Base-by-base conservation (phyloP, 1,284 basidiomycete species). In the Termitomyces sp. region DNA sequence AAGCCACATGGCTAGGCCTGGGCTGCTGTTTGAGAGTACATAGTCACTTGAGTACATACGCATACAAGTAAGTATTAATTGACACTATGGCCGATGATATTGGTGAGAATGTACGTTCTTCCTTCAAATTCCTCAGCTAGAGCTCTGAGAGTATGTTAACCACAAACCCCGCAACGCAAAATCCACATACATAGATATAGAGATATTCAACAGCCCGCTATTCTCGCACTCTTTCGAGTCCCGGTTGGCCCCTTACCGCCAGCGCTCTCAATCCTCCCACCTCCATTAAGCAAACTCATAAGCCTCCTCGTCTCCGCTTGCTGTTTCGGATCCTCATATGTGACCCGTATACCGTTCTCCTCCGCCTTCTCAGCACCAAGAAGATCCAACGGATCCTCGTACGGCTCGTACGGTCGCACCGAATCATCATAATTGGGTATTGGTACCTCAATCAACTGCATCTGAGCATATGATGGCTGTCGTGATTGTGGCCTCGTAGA, bases 271-370 rank as follows among this genome's bases (percentile, higher is more conserved):
- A 45, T 48, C 31, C 42, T 57, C 24, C 55, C 49, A 43, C 52
- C 60, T 53, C 43, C 55, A 41, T 68, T 71, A 34, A 75, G 55
- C 55, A 75, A 49, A 43, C 61, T 68, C 68, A 75, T 69, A 50
- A 76, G 63, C 61, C 77, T 71, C 59, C 73, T 70, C 66, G 76
- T 76, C 68, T 86, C 84, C 45, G 76, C 79, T 34, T 68, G 69
- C 68, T 87, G 81, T 17, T 67, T 76, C 0, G 84, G 83, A 65
- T 88, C 86, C 64, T 86, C 84, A 59, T 88, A 90, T 54, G 75
- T 78, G 21, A 88, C 82, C 10, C 76, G 72, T 67, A 79, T 64
- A 62, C 75, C 76, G 61, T 77, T 74, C 17, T 81, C 78, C 52
- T 62, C 61, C 41, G 53, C 39, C 17, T 57, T 40, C 4, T 12